phyloP scores from a whole-genome alignment of 2,329 filamentous ascomycete genomes.

The Microcyclospora tardicrescens region DNA sequence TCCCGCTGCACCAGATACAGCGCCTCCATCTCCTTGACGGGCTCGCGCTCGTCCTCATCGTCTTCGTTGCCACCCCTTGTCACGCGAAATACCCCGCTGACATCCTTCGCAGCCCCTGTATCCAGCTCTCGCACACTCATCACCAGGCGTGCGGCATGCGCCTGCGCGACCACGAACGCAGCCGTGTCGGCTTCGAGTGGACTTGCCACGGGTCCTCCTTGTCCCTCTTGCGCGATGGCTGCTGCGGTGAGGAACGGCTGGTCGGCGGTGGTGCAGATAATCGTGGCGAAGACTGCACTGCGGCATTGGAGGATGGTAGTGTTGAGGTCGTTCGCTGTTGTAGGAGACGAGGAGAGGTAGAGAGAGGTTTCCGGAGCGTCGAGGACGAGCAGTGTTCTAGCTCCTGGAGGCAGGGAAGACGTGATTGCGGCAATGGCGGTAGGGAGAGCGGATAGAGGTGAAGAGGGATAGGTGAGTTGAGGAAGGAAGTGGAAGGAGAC shows the following conservation, averaged over 20 bases:
- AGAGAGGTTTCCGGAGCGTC: not conserved
- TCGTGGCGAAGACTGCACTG: constrained; percentile 47
- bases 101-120: constrained; percentile 78
- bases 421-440: too few species aligned
- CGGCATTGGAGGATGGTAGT: constrained; percentile 28
- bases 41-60: constrained; percentile 11
- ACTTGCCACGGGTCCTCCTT: constrained; percentile 32
- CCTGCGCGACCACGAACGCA: constrained; percentile 55
- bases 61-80: constrained; percentile 42
- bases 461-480: too few species aligned
- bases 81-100: constrained; percentile 74
- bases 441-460: too few species aligned
- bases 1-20: constrained; percentile 72
- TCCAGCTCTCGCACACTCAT: constrained; percentile 65
- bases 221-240: constrained; percentile 5
- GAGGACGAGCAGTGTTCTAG: not conserved
- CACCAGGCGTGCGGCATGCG: constrained; percentile 62
- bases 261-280: constrained; percentile 61
- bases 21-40: constrained; percentile 50
- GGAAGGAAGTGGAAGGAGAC: too few species aligned
- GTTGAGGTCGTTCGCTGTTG: too few species aligned
- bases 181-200: constrained; percentile 58
- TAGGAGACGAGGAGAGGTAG: too few species aligned
- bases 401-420: too few species aligned
- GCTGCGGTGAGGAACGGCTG: constrained; percentile 47